Percentiles rank a stretch among this genome's conserved stretches.
Evolutionary conservation across 345 rosid genomes (phyloP).

Genomic region (Syzygium jambos): DNA sequence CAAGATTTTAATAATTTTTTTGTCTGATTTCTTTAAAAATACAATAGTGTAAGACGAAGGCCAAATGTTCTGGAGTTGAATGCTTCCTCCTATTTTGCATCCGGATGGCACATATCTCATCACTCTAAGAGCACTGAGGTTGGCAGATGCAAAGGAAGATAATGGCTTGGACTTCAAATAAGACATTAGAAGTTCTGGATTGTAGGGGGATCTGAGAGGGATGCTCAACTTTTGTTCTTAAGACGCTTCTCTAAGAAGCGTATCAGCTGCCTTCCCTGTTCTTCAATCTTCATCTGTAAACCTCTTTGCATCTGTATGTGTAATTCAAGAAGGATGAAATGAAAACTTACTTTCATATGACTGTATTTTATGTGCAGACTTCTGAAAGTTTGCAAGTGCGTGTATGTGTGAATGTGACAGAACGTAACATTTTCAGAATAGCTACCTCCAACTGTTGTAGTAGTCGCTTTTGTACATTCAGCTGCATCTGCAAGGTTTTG

Average conservation of each 20-base stretch:
- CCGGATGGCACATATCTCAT: neutral
- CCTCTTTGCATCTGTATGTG: slow-evolving; percentile 15
- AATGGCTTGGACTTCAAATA: neutral
- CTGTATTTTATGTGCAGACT: neutral
- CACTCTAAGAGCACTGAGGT: neutral
- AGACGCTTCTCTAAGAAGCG: slow-evolving; percentile 15
- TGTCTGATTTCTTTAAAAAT: neutral
- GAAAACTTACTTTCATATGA: neutral
- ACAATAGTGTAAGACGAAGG: neutral
- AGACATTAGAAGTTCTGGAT: neutral
- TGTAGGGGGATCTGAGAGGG: neutral
- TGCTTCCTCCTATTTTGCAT: neutral
- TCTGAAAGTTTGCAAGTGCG: neutral
- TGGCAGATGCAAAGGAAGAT: neutral
- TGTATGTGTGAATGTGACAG: neutral
- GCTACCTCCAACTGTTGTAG: slow-evolving; percentile 29
- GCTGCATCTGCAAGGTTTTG: slow-evolving; percentile 8
- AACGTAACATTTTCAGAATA: neutral
- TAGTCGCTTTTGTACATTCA: slow-evolving; percentile 17
- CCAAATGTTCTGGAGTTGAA: neutral
- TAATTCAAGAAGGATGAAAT: neutral
- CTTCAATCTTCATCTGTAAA: slow-evolving; percentile 24
- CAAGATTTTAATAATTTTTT: neutral
- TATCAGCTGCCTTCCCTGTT: slow-evolving; percentile 27
- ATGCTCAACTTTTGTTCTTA: neutral